phyloP scores from a whole-genome alignment of 345 rosid species.

The Sapria himalayana region DNA sequence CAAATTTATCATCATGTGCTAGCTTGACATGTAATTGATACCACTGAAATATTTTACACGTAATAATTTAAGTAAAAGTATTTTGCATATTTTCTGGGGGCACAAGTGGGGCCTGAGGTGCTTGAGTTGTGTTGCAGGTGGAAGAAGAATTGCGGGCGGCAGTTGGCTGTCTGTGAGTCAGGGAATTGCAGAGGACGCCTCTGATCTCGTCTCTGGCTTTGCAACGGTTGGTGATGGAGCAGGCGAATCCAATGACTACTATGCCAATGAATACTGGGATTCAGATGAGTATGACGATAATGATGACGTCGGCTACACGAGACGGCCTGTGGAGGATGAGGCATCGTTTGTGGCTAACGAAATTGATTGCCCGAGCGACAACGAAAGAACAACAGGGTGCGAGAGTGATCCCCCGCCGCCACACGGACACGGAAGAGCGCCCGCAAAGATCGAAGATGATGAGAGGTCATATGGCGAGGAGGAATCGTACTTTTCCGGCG shows the following conservation, averaged over 20 bases:
- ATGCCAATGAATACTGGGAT: slow-evolving; percentile 94
- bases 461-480: slow-evolving; percentile 89
- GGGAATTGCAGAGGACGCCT: slow-evolving; percentile 90
- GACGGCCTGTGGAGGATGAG: slow-evolving; percentile 98
- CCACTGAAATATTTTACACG: too few relatives aligned
- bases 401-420: slow-evolving; percentile 71
- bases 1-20: too few relatives aligned
- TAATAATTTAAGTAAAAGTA: too few relatives aligned
- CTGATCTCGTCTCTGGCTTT: slow-evolving; percentile 95
- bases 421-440: slow-evolving; percentile 63
- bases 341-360: slow-evolving; percentile 98
- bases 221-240: slow-evolving; percentile 93
- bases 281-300: slow-evolving; percentile 96
- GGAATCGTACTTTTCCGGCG: slow-evolving; percentile 90
- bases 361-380: slow-evolving; percentile 95
- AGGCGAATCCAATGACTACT: slow-evolving; percentile 79
- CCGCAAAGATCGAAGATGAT: slow-evolving; percentile 65
- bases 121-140: slow-evolving; percentile 51
- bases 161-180: slow-evolving; percentile 96
- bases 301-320: slow-evolving; percentile 90
- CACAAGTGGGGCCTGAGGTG: too few relatives aligned
- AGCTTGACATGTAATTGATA: too few relatives aligned
- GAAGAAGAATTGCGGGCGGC: slow-evolving; percentile 63
- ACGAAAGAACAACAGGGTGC: slow-evolving; percentile 72
- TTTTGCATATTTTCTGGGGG: too few relatives aligned